Percentiles rank a stretch among this genome's conserved stretches.
Conservation (phyloP, 139 green algal genomes). For the Deuterostichococcus epilithicus region DNA sequence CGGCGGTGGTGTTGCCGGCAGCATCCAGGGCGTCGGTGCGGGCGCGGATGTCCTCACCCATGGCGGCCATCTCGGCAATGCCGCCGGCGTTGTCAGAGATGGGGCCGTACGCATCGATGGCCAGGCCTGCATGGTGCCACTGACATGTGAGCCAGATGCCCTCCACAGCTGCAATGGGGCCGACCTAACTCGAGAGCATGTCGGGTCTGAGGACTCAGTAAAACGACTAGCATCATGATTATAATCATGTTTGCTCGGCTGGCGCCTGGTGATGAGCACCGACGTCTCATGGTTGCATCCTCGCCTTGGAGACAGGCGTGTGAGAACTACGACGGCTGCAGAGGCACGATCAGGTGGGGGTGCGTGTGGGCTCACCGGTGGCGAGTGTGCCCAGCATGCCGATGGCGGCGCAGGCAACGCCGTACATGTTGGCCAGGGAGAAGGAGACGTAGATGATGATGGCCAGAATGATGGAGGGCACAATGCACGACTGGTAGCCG, state of each 20-base stretch:
- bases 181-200: no score
- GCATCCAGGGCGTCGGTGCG: constrained; percentile 95
- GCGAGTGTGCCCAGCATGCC: constrained; percentile 94
- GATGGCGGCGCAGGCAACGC: constrained; percentile 92
- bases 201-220: no score
- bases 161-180: background rate
- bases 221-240: no score
- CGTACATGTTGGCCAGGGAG: constrained; percentile 84
- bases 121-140: constrained; percentile 60
- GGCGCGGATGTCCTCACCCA: constrained; percentile 96
- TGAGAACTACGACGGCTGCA: no score
- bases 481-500: constrained; percentile 94
- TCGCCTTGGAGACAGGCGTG: no score
- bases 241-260: no score
- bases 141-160: background rate
- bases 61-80: constrained; percentile 97
- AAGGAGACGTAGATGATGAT: constrained; percentile 85
- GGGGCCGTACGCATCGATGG: constrained; percentile 95
- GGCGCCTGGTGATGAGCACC: no score
- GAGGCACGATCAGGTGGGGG: no score
- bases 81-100: constrained; percentile 96
- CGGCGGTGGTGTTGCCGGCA: constrained; percentile 97
- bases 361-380: constrained; percentile 57
- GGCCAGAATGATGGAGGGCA: constrained; percentile 90
- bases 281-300: no score